These are phyloP conservation scores for Chaetomium tenue DNA, from an alignment of 495 filamentous ascomycete species.

Conservation along the genomic window DNA sequence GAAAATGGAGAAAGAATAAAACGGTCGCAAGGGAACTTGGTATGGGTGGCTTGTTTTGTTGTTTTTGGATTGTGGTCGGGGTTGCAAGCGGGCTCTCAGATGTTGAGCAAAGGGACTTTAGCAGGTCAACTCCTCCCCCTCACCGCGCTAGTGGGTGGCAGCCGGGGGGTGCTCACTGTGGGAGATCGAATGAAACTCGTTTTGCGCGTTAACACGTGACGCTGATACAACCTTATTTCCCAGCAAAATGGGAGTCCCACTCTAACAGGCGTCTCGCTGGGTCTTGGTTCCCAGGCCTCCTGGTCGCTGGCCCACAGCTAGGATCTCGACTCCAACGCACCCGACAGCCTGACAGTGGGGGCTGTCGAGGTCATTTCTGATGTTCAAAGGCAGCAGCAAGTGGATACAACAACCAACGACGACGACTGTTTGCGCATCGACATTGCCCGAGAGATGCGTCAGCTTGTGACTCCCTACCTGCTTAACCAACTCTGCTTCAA, in stretches of 20 bases:
- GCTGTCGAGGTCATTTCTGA: conserved; percentile 12
- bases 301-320: conserved; percentile 7
- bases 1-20: conserved; percentile 19
- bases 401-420: neutral
- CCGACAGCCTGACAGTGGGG: conserved; percentile 10
- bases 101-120: conserved; percentile 34
- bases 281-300: too few relatives aligned
- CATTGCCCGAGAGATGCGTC: neutral
- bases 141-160: conserved; percentile 28
- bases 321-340: conserved; percentile 8
- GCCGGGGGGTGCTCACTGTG: conserved; percentile 25
- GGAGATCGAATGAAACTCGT: conserved; percentile 25
- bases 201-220: conserved; percentile 29
- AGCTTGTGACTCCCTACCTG: too few relatives aligned
- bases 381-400: too few relatives aligned
- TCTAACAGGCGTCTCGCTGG: conserved; percentile 27
- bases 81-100: conserved; percentile 26
- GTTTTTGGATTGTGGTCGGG: conserved; percentile 31
- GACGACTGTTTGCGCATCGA: neutral
- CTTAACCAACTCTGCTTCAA: too few relatives aligned
- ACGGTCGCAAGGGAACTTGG: conserved; percentile 20
- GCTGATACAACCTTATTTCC: conserved; percentile 18
- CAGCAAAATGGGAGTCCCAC: conserved; percentile 22
- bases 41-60: conserved; percentile 32
- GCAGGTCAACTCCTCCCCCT: conserved; percentile 29